Conservation (phyloP, 2,329 filamentous ascomycete genomes). For the Leptographium lundbergii region DNA sequence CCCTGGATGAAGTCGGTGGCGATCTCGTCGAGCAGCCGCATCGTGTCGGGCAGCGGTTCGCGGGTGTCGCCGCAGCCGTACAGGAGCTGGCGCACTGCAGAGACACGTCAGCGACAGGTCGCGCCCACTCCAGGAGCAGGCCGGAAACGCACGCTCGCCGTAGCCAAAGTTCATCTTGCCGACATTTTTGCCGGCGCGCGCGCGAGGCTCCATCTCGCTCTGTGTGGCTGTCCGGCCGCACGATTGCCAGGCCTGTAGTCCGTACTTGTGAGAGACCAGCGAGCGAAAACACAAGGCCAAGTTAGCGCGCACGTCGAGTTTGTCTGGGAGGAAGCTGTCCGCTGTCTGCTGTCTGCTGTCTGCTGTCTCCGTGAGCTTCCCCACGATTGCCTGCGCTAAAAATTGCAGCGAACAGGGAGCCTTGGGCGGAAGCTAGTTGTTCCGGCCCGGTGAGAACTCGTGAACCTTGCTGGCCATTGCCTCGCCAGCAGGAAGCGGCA, state of each 20-base stretch:
- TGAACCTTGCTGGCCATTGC: too few relatives aligned
- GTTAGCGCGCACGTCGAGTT: neutral
- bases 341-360: too few relatives aligned
- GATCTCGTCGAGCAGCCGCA: constrained; percentile 85
- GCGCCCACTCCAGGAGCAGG: neutral
- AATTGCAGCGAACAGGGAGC: neutral
- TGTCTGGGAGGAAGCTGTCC: neutral
- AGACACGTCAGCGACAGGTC: neutral
- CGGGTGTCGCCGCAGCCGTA: constrained; percentile 70
- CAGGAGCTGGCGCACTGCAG: constrained; percentile 57
- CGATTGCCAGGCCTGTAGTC: too few relatives aligned
- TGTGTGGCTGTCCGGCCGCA: neutral
- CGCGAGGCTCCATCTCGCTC: constrained; percentile 57
- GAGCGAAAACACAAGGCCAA: neutral
- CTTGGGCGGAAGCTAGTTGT: neutral
- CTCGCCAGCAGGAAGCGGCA: neutral
- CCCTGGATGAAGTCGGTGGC: constrained; percentile 95
- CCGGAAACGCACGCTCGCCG: constrained; percentile 47
- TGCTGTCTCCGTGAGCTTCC: neutral
- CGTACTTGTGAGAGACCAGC: neutral
- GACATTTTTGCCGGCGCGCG: constrained; percentile 66
- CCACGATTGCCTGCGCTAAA: neutral
- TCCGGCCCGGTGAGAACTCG: neutral
- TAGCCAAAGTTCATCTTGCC: constrained; percentile 70
- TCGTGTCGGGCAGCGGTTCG: constrained; percentile 68